Evolutionary conservation across 2,329 filamentous ascomycete genomes (phyloP).

Genomic region (Fusarium sp.): DNA sequence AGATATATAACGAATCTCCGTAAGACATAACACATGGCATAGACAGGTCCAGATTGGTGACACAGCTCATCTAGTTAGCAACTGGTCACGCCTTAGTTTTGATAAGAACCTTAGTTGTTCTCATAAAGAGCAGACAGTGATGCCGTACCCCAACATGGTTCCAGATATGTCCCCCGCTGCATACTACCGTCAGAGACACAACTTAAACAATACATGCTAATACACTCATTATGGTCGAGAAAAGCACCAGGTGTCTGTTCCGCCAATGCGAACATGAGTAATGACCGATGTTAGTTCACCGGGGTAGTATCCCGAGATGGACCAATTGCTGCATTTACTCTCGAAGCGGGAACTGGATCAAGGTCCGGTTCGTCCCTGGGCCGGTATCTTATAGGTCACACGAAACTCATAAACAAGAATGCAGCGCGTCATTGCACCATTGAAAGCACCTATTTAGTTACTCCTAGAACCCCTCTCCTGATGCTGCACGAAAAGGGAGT

Average conservation of each 20-base stretch:
- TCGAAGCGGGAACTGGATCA: background rate
- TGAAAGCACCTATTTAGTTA: too few species aligned
- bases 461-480: too few species aligned
- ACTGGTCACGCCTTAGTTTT: background rate
- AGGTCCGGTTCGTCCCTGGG: background rate
- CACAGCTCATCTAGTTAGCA: background rate
- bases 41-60: background rate
- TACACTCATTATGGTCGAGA: background rate
- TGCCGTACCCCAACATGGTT: background rate
- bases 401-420: background rate
- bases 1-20: background rate
- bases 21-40: background rate
- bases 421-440: too few species aligned
- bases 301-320: background rate
- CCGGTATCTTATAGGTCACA: background rate
- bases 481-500: too few species aligned
- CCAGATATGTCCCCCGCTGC: background rate
- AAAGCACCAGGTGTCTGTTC: background rate
- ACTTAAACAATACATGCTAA: background rate
- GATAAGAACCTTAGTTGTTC: background rate
- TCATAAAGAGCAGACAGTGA: background rate
- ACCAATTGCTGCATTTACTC: background rate
- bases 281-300: background rate
- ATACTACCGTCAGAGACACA: background rate
- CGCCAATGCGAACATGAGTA: background rate